These are phyloP conservation scores for Arabidopsis suecica DNA, from an alignment of 345 rosid species.

Conservation along the genomic window DNA sequence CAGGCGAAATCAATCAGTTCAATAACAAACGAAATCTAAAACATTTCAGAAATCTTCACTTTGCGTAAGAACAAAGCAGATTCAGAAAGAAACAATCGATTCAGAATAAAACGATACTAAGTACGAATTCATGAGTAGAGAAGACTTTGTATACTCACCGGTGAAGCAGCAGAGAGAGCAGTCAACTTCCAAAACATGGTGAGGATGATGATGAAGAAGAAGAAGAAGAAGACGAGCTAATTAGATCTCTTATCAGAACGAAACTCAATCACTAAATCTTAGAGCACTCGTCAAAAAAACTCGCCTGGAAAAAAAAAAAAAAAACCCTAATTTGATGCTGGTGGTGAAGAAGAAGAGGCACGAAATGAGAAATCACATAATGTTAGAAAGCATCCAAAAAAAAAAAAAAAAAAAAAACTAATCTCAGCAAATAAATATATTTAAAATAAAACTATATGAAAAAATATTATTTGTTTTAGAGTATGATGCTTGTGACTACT, in stretches of 20 bases:
- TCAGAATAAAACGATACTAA: conserved; percentile 6
- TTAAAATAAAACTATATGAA: neutral
- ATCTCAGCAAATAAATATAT: neutral
- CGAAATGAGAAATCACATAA: conserved; percentile 42
- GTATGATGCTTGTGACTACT: neutral
- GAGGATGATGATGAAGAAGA: conserved; percentile 27
- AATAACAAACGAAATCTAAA: conserved; percentile 34
- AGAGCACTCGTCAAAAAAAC: conserved; percentile 11
- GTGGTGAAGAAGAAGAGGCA: conserved; percentile 38
- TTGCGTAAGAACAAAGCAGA: conserved; percentile 8
- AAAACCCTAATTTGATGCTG: conserved; percentile 45
- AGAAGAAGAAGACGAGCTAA: conserved; percentile 20
- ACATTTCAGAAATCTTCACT: conserved; percentile 1
- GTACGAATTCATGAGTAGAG: conserved; percentile 19
- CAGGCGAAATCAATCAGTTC: neutral
- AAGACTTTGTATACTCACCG: conserved; percentile 60
- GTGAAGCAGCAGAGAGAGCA: conserved; percentile 86
- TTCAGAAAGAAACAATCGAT: conserved; percentile 4
- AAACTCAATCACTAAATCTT: conserved; percentile 29
- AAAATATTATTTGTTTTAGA: neutral
- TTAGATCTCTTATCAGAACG: conserved; percentile 51
- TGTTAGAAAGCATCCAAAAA: conserved; percentile 37
- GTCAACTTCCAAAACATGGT: conserved; percentile 98
- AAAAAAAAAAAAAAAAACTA: conserved; percentile 7
- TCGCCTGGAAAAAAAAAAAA: conserved; percentile 7